A percentile compares a stretch with the other conserved stretches of the same genome.
Conservation (phyloP, 1,284 basidiomycete genomes). For the Pseudomicrostroma phylloplanum region DNA sequence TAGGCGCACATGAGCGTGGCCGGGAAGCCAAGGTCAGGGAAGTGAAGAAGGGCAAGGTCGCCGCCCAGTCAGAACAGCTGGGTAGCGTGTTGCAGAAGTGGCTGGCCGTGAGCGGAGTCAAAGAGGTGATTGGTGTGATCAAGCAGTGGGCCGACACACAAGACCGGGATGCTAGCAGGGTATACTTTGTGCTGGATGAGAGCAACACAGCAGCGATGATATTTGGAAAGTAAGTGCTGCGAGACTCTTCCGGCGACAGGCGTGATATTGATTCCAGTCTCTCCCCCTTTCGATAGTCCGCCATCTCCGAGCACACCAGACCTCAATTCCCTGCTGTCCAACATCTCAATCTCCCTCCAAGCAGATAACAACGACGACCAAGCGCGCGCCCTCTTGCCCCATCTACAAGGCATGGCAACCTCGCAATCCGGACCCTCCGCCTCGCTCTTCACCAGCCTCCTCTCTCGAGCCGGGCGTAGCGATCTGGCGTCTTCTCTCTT, state of each 20-base stretch:
- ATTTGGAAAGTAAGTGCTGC: too few relatives aligned
- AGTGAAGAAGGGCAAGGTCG: constrained; percentile 16
- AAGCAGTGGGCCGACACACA: not conserved
- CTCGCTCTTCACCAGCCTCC: not conserved
- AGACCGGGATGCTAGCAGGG: too few relatives aligned
- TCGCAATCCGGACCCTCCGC: not conserved
- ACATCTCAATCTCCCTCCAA: not conserved
- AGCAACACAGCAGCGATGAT: too few relatives aligned
- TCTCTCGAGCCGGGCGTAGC: not conserved
- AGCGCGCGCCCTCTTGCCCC: not conserved
- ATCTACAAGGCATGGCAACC: not conserved
- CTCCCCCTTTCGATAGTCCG: not conserved
- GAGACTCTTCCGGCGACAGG: too few relatives aligned
- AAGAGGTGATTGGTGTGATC: constrained; percentile 8
- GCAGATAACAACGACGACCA: constrained; percentile 5
- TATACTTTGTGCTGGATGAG: too few relatives aligned
- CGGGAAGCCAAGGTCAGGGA: not conserved
- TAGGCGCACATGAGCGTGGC: not conserved
- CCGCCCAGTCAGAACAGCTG: constrained; percentile 22
- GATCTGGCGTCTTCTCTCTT: constrained; percentile 9
- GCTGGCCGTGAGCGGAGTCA: constrained; percentile 26
- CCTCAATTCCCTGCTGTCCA: not conserved
- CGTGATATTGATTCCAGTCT: not conserved
- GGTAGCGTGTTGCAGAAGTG: constrained; percentile 23
- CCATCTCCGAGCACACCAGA: not conserved